phyloP scores from a whole-genome alignment of 805 yeast genomes.

The Metschnikowia cubensis region DNA sequence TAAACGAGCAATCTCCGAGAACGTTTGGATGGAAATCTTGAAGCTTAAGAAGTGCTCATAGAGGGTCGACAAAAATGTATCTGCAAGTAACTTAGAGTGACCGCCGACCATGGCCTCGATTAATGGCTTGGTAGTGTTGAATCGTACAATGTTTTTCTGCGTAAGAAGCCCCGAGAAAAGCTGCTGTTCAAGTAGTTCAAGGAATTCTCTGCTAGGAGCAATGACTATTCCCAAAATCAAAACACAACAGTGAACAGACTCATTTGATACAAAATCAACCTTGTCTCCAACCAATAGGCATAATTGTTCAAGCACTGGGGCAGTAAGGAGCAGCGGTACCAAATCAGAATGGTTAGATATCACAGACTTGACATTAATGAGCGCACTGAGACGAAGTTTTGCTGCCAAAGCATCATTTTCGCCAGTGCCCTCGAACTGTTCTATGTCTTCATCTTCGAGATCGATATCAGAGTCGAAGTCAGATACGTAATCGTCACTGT shows the following conservation, averaged over 20 bases:
- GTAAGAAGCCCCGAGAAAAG: slow-evolving; percentile 25
- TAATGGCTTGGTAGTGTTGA: slow-evolving; percentile 24
- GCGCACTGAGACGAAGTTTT: slow-evolving; percentile 56
- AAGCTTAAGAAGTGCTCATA: slow-evolving; percentile 18
- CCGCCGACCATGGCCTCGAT: slow-evolving; percentile 27
- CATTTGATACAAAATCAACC: slow-evolving; percentile 48
- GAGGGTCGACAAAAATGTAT: slow-evolving; percentile 17
- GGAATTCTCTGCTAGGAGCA: slow-evolving; percentile 39
- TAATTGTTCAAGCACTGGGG: slow-evolving; percentile 26
- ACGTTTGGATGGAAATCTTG: slow-evolving; percentile 20
- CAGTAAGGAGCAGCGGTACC: slow-evolving; percentile 31
- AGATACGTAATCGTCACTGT: slow-evolving; percentile 25
- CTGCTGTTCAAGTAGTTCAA: slow-evolving; percentile 25
- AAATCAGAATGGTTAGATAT: slow-evolving; percentile 34
- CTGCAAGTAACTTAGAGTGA: slow-evolving; percentile 15
- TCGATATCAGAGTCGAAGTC: slow-evolving; percentile 21
- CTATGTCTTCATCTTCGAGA: slow-evolving; percentile 40
- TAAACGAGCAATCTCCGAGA: slow-evolving; percentile 26
- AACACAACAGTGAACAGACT: slow-evolving; percentile 29
- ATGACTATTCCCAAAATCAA: not conserved
- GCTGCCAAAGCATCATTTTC: slow-evolving; percentile 48
- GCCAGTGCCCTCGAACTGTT: slow-evolving; percentile 35
- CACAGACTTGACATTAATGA: slow-evolving; percentile 38
- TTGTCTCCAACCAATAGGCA: slow-evolving; percentile 37
- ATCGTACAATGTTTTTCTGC: slow-evolving; percentile 18